Evolutionary conservation across 2,329 filamentous ascomycete genomes (phyloP).

Genomic region (Colletotrichum phormii): DNA sequence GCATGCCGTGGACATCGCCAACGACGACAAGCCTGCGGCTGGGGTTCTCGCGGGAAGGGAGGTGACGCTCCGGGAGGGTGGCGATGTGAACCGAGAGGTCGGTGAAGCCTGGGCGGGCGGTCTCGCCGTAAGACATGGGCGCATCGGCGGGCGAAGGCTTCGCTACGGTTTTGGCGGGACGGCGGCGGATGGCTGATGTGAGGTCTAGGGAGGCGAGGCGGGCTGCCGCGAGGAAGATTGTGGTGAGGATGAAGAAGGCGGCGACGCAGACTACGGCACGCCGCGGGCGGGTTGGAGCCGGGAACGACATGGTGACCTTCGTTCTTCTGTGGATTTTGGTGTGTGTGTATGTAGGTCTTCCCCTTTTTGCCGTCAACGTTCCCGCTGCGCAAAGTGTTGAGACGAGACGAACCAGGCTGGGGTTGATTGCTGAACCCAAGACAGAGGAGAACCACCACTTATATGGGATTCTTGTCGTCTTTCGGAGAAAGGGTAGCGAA

Average conservation of each 20-base stretch:
- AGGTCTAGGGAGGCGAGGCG: conserved; percentile 44
- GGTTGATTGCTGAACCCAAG: neutral
- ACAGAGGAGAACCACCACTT: neutral
- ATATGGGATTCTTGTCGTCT: neutral
- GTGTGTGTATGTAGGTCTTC: neutral
- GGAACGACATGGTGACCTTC: conserved; percentile 18
- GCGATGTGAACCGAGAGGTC: conserved; percentile 38
- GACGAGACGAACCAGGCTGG: neutral
- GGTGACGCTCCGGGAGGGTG: conserved; percentile 44
- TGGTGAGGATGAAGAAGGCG: conserved; percentile 47
- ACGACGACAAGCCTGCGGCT: conserved; percentile 78
- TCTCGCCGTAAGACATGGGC: conserved; percentile 54
- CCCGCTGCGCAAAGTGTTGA: neutral
- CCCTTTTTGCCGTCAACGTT: neutral
- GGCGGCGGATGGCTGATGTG: conserved; percentile 5
- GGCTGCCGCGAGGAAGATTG: conserved; percentile 48
- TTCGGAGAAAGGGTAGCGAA: neutral
- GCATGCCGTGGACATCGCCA: conserved; percentile 94
- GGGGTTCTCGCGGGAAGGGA: conserved; percentile 50
- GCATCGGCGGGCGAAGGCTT: conserved; percentile 43
- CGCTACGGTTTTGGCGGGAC: conserved; percentile 26
- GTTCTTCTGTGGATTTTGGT: neutral
- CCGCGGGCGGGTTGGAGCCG: conserved; percentile 14
- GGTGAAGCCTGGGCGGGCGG: conserved; percentile 52
- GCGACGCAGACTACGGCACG: conserved; percentile 18